Base-by-base conservation (phyloP, 1,284 basidiomycete species). In the Naganishia albida region DNA sequence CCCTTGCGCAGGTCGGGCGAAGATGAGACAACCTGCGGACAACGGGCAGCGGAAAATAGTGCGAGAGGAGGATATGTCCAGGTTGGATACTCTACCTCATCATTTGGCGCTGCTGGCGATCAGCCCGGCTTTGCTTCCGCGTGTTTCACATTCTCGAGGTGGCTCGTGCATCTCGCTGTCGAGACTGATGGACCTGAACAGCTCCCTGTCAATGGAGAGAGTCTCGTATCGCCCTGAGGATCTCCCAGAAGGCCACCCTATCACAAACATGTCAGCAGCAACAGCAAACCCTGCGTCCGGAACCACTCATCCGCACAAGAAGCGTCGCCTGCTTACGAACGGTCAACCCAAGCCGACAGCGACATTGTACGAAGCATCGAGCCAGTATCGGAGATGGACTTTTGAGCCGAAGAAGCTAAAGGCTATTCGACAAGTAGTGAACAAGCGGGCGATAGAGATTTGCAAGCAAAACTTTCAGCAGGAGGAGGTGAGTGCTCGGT, bases 311-410 rank as follows among this genome's bases (percentile, higher is more conserved):
- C 46, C 46, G 49, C 46, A 40, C 25, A 50, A 49, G 26, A 49
- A 50, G 28, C 54, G 54, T 28, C 54, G 54, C 18, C 28, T 56
- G 42, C 23, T 23, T 43, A 49, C 48, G 12, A 60, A 40, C 34
- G 46, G 57, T 50, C 57, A 49, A 28, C 48, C 39, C 57, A 49
- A 49, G 49, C 56, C 66, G 20, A 56, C 53, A 42, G 62, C 55
- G 34, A 68, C 67, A 50, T 26, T 60, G 12, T 65, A 57, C 40
- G 63, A 68, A 28, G 64, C 59, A 16, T 63, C 67, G 12, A 68
- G 67, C 50, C 67, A 68, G 53, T 57, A 62, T 39, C 23, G 57
- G 25, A 50, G 67, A 50, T 68, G 67, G 67, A 64, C 63, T 8
- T 68, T 65, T 25, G 46, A 46, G 7, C 20, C 34, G 2, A 46